A percentile compares a stretch with the other conserved stretches of the same genome.
Conservation (phyloP, 768 basidiomycete genomes). For the Leccinellum albellum region DNA sequence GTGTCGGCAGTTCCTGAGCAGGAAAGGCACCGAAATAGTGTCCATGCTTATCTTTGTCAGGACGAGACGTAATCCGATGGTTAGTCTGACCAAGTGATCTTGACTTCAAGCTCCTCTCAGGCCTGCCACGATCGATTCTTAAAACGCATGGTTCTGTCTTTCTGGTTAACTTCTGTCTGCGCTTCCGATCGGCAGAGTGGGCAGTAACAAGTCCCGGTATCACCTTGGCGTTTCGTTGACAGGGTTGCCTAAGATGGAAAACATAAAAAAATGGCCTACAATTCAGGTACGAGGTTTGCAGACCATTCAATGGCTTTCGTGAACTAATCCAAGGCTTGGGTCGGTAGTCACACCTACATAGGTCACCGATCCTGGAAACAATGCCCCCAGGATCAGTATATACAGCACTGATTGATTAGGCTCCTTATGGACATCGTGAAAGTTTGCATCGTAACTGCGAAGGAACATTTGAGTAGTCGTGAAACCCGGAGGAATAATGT, state of each 20-base stretch:
- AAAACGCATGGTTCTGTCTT: constrained; percentile 1
- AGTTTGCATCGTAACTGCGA: not conserved
- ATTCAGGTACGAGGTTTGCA: not conserved
- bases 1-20: constrained; percentile 31
- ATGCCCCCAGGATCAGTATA: not conserved
- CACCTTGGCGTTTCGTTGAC: not conserved
- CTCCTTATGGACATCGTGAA: not conserved
- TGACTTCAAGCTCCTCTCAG: constrained; percentile 43
- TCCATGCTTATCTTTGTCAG: constrained; percentile 50
- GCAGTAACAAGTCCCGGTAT: not conserved
- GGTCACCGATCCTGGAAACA: not conserved
- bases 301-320: not conserved
- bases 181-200: not conserved
- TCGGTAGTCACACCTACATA: not conserved
- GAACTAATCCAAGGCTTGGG: not conserved
- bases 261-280: not conserved
- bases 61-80: constrained; percentile 43
- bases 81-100: constrained; percentile 49
- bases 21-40: constrained; percentile 57
- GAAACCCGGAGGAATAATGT: not conserved
- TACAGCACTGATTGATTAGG: not conserved
- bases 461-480: not conserved
- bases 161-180: not conserved
- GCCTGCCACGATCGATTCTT: constrained; percentile 34
- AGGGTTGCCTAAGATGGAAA: not conserved